phyloP scores from a whole-genome alignment of 2,329 filamentous ascomycete species.

The Colletotrichum sojae region DNA sequence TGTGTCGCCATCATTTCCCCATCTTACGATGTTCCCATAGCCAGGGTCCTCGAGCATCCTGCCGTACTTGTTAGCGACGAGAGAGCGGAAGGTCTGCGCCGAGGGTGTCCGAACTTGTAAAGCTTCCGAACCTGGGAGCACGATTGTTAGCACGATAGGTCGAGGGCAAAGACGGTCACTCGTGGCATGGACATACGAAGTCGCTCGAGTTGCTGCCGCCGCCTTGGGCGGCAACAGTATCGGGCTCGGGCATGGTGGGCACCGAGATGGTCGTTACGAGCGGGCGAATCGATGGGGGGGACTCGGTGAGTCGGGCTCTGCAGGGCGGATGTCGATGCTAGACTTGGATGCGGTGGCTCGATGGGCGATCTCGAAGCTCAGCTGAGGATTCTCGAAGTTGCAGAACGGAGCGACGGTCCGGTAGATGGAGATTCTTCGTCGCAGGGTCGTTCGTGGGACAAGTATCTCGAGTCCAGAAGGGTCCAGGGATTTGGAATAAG shows the following conservation, averaged over 20 bases:
- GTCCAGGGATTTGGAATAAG: conserved; percentile 31
- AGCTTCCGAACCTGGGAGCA: conserved; percentile 88
- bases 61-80: conserved; percentile 50
- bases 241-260: conserved; percentile 53
- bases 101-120: conserved; percentile 82
- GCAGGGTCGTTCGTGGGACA: conserved; percentile 19
- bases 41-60: conserved; percentile 98
- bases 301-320: not conserved
- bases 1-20: conserved; percentile 94
- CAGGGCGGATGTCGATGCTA: conserved; percentile 3
- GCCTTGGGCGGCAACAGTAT: conserved; percentile 56
- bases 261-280: conserved; percentile 14
- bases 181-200: conserved; percentile 77
- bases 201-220: conserved; percentile 89
- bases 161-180: conserved; percentile 13
- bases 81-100: conserved; percentile 19
- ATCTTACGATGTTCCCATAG: conserved; percentile 92
- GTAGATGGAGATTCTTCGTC: conserved; percentile 8
- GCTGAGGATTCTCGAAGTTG: conserved; percentile 9
- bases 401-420: conserved; percentile 7
- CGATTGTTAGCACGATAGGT: conserved; percentile 46
- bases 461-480: conserved; percentile 8
- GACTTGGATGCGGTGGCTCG: not conserved
- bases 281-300: not conserved
- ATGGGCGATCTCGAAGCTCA: not conserved